A percentile compares a stretch with the other conserved stretches of the same genome.
phyloP scores from a whole-genome alignment of 2,329 filamentous ascomycete genomes.

The Ascomycota sp. region DNA sequence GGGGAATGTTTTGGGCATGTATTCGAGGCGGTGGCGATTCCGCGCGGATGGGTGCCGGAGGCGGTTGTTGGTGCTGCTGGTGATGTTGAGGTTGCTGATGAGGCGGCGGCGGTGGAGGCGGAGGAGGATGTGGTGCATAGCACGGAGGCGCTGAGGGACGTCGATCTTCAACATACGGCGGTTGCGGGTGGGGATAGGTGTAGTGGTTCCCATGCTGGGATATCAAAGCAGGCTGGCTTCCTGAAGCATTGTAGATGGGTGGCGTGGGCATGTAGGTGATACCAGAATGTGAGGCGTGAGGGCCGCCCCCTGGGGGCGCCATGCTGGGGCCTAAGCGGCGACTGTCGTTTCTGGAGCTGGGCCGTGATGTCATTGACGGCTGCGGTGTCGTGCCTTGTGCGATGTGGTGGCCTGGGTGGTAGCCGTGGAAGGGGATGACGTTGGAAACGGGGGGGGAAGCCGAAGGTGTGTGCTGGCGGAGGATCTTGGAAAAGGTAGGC shows the following conservation, averaged over 20 bases:
- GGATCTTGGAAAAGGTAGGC: conserved; percentile 56
- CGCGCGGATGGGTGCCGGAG: no score
- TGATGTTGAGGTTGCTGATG: conserved; percentile 3
- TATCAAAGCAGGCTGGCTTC: conserved; percentile 16
- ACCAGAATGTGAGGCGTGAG: conserved; percentile 30
- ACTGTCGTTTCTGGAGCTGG: conserved; percentile 57
- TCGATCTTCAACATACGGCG: conserved; percentile 60
- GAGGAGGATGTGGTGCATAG: conserved; percentile 39
- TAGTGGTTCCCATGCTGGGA: conserved; percentile 20
- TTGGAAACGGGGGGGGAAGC: conserved; percentile 77
- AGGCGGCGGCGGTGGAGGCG: not conserved
- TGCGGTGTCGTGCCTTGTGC: conserved; percentile 64
- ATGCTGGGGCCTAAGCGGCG: conserved; percentile 58
- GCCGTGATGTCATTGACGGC: conserved; percentile 44
- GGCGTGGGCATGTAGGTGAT: conserved; percentile 76
- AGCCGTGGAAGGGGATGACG: conserved; percentile 45
- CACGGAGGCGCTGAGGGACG: conserved; percentile 49
- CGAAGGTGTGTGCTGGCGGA: conserved; percentile 65
- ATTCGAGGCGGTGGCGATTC: conserved; percentile 41
- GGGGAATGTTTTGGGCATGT: conserved; percentile 28
- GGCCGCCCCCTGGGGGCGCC: conserved; percentile 36
- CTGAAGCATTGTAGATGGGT: conserved; percentile 53
- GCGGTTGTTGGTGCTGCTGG: conserved; percentile 22
- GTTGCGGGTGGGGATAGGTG: conserved; percentile 15
- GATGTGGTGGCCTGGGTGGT: conserved; percentile 14